These are phyloP conservation scores for Pittosporum tobira DNA, from an alignment of 129 eudicot species.

Conservation along the genomic window DNA sequence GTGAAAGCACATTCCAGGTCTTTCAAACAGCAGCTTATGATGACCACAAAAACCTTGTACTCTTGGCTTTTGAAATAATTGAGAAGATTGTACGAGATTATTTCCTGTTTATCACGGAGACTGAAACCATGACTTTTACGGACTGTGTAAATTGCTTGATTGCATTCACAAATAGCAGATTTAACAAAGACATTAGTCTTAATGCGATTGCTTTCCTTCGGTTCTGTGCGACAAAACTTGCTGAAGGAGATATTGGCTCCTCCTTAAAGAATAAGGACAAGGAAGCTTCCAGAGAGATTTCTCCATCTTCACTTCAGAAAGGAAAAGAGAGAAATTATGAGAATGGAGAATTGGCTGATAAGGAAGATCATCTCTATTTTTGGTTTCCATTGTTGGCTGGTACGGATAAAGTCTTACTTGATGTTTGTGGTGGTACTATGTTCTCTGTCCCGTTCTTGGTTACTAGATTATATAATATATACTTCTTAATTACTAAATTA, in stretches of 20 bases:
- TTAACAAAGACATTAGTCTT: conserved; percentile 89
- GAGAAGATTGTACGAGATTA: conserved; percentile 96
- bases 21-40: conserved; percentile 97
- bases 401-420: conserved; percentile 16
- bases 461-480: too few relatives aligned
- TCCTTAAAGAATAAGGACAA: conserved; percentile 35
- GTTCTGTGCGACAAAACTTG: conserved; percentile 92
- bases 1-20: conserved; percentile 43
- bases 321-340: conserved; percentile 53
- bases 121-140: conserved; percentile 93
- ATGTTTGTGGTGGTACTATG: conserved; percentile 9
- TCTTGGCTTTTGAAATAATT: conserved; percentile 81
- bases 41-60: conserved; percentile 92
- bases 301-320: too few relatives aligned
- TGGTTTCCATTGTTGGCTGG: conserved; percentile 99
- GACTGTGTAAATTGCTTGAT: conserved; percentile 93
- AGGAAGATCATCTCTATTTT: conserved; percentile 77
- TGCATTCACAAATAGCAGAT: conserved; percentile 83
- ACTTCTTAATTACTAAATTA: too few relatives aligned
- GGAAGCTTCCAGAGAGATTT: conserved; percentile 40
- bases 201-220: conserved; percentile 89
- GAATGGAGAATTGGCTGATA: conserved; percentile 50
- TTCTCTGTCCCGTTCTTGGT: neutral
- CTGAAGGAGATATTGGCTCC: conserved; percentile 84
- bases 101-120: conserved; percentile 91